Conservation (phyloP, 148 eudicot species). For the Polygonum maritimum region DNA sequence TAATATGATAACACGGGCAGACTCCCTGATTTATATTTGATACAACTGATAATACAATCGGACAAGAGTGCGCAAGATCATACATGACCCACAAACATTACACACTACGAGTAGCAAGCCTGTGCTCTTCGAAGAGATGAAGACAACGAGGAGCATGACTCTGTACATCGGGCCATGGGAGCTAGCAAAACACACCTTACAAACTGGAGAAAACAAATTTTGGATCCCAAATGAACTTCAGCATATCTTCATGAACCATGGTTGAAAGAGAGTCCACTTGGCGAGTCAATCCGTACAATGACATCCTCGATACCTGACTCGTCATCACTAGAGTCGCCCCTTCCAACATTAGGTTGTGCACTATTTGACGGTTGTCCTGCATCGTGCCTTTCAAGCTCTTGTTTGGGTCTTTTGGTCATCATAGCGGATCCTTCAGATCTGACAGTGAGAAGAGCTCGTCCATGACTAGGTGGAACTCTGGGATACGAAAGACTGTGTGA, state of each 20-base stretch:
- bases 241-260: conserved; percentile 26
- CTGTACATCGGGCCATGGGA: neutral
- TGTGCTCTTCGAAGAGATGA: neutral
- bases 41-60: too few relatives aligned
- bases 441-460: conserved; percentile 34
- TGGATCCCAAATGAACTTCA: neutral
- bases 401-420: conserved; percentile 24
- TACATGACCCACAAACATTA: too few relatives aligned
- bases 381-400: conserved; percentile 10
- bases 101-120: too few relatives aligned
- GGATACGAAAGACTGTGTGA: conserved; percentile 64
- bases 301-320: conserved; percentile 78
- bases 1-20: too few relatives aligned
- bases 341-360: neutral
- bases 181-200: neutral
- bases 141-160: neutral
- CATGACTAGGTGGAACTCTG: conserved; percentile 24
- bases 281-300: conserved; percentile 68
- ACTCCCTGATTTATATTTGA: too few relatives aligned
- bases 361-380: conserved; percentile 11
- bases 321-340: conserved; percentile 56
- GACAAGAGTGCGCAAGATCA: too few relatives aligned
- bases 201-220: neutral
- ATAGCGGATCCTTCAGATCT: conserved; percentile 70
- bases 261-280: conserved; percentile 58